phyloP scores from a whole-genome alignment of 352 stramenopile genomes.

The Globisporangium carolinianum region DNA sequence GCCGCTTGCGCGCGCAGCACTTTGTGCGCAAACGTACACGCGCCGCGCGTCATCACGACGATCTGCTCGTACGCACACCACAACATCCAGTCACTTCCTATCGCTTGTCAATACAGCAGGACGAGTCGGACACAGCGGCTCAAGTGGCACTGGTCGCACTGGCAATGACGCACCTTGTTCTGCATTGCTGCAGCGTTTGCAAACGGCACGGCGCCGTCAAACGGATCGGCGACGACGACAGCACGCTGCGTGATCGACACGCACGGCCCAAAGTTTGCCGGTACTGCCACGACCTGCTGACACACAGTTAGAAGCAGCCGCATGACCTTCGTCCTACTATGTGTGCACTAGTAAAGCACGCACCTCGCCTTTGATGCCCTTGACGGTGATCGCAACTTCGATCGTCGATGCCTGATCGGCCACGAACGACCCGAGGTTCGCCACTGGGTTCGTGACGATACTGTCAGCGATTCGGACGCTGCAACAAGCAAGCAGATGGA shows the following conservation, averaged over 20 bases:
- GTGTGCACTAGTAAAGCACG: not conserved
- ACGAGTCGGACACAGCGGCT: not conserved
- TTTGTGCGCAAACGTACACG: conserved; percentile 71
- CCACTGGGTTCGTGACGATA: conserved; percentile 21
- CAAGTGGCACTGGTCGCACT: not conserved
- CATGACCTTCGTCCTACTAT: not conserved
- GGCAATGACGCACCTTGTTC: conserved; percentile 27
- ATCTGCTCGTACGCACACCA: conserved; percentile 20
- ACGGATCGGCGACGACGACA: conserved; percentile 46
- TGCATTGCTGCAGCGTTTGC: conserved; percentile 28
- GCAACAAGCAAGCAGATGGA: not conserved
- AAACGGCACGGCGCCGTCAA: conserved; percentile 46
- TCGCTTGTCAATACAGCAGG: not conserved
- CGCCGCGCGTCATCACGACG: conserved; percentile 63
- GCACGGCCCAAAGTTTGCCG: conserved; percentile 73
- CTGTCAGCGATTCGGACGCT: too few species aligned
- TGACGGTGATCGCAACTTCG: conserved; percentile 55
- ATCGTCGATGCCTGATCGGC: conserved; percentile 70
- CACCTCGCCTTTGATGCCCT: conserved; percentile 73
- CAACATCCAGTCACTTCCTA: too few species aligned
- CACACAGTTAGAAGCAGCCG: not conserved
- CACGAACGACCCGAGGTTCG: conserved; percentile 46
- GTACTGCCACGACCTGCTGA: conserved; percentile 53
- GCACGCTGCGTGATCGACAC: conserved; percentile 34
- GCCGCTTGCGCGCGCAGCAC: conserved; percentile 52